A percentile compares a stretch with the other conserved stretches of the same genome.
phyloP scores from a whole-genome alignment of 495 filamentous ascomycete species.

The Alectoria sarmentosa region DNA sequence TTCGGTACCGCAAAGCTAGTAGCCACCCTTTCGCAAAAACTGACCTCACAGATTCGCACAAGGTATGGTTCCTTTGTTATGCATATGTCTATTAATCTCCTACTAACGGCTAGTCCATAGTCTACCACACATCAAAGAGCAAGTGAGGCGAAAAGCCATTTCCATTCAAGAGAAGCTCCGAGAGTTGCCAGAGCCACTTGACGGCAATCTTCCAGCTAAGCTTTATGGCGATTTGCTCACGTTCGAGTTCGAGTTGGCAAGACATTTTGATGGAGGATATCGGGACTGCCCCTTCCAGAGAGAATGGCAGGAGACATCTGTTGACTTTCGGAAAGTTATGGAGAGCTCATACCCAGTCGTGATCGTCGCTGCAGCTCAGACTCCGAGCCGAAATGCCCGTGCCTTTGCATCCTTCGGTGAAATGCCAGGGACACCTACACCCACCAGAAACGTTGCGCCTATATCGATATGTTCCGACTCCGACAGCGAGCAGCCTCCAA shows the following conservation, averaged over 20 bases:
- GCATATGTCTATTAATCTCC: background rate
- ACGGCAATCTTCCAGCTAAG: conserved; percentile 33
- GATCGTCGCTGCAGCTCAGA: conserved; percentile 10
- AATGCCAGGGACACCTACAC: conserved; percentile 11
- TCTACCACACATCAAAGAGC: conserved; percentile 50
- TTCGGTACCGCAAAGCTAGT: conserved; percentile 55
- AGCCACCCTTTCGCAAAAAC: conserved; percentile 43
- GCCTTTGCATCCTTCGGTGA: background rate
- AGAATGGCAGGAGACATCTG: conserved; percentile 32
- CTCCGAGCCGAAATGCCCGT: background rate
- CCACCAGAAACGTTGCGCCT: background rate
- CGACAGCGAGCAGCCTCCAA: conserved; percentile 14
- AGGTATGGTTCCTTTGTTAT: conserved; percentile 28
- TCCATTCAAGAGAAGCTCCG: conserved; percentile 42
- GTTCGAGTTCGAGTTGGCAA: conserved; percentile 30
- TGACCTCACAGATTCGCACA: conserved; percentile 50
- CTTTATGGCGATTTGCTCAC: conserved; percentile 34
- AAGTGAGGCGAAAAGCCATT: conserved; percentile 45
- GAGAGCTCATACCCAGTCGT: conserved; percentile 34
- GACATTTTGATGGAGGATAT: conserved; percentile 34
- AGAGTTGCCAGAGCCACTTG: conserved; percentile 49
- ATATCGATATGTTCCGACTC: conserved; percentile 16
- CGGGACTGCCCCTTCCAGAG: conserved; percentile 33
- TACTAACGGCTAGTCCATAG: conserved; percentile 30
- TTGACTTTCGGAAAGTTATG: conserved; percentile 35